These are phyloP conservation scores for Blastobotrys illinoisensis DNA, from an alignment of 1,139 yeast species.

Conservation along the genomic window DNA sequence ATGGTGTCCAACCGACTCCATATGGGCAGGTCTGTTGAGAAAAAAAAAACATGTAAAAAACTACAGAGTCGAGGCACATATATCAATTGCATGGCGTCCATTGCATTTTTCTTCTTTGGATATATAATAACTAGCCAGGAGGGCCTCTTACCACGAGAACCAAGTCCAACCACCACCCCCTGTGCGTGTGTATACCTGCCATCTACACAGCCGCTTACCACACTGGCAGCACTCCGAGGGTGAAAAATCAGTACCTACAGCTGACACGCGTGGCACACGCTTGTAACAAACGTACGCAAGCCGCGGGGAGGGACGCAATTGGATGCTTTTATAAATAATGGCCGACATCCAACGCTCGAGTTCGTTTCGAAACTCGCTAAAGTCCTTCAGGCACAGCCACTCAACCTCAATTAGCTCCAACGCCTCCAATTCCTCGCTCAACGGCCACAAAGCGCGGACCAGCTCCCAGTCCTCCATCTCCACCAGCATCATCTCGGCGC, in stretches of 20 bases:
- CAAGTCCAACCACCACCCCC: neutral
- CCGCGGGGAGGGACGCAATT: neutral
- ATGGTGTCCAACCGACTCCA: neutral
- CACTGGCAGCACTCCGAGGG: neutral
- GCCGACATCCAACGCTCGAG: neutral
- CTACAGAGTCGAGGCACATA: neutral
- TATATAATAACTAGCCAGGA: neutral
- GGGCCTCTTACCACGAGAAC: neutral
- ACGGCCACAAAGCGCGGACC: neutral
- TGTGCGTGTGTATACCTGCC: neutral
- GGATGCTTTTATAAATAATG: neutral
- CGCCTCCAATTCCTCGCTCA: neutral
- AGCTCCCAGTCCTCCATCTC: neutral
- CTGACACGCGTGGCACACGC: neutral
- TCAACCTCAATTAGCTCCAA: neutral
- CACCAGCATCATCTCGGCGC: constrained; percentile 2
- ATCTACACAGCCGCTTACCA: neutral
- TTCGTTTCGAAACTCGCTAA: neutral
- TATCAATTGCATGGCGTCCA: neutral
- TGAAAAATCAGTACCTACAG: neutral
- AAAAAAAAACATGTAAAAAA: neutral
- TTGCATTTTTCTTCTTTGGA: neutral
- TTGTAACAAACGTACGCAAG: neutral
- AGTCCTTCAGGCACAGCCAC: neutral
- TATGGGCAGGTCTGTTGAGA: neutral